Evolutionary conservation across 1,139 yeast genomes (phyloP), one percentile per base, ranked within the genome.

Genomic region (Lodderomyces jiufengensis): DNA sequence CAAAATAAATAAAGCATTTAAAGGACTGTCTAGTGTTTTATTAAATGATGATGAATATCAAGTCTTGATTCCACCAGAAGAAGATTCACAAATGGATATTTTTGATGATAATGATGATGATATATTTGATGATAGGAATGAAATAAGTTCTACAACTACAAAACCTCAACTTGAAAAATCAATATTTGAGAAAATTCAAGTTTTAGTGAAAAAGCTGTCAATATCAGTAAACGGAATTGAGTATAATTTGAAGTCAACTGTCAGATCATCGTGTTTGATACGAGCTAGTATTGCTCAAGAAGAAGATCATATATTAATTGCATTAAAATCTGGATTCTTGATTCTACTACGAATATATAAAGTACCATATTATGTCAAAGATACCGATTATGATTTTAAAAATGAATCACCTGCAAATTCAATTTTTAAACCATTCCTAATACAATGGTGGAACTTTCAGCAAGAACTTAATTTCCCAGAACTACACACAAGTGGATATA

Each of bases 391-490:
- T 42, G 27, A 50, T 35, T 45, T 33, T 23, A 10, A 29, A 37
- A 10, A 16, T 32, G 31, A 39, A 26, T 29, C 29, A 27, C 29
- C 39, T 22, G 43, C 41, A 7, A 37, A 45, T 47, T 44, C 48
- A 29, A 51, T 63, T 1, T 57, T 55, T 35, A 67, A 61, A 33
- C 78, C 78, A 2, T 70, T 63, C 43, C 66, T 70, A 10, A 71
- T 73, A 0, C 79, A 73, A 45, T 73, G 78, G 78, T 73, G 78
- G 78, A 66, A 61, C 15, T 20, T 32, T 25, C 23, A 16, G 11
- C 29, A 20, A 18, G 34, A 41, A 12, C 39, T 41, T 24, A 32
- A 39, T 13, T 38, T 48, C 3, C 65, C 68, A 1, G 41, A 57
- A 1, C 39, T 62, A 13, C 52, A 51, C 5, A 54, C 66, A 5